These are phyloP conservation scores for Lecanoromycetidae sp. DNA, from an alignment of 2,329 filamentous ascomycete species.

Conservation along the genomic window DNA sequence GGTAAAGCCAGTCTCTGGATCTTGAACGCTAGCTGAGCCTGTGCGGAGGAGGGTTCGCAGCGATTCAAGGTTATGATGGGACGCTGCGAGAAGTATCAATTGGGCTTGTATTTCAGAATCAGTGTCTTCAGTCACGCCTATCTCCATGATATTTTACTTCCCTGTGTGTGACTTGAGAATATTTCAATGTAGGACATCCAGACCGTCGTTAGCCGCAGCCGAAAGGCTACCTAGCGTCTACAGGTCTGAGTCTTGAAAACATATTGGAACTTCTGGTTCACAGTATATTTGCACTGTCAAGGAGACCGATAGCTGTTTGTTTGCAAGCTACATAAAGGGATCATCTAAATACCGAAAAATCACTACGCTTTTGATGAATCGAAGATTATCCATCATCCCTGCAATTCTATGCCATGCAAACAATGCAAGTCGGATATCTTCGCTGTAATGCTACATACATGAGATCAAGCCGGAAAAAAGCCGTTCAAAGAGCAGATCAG, in stretches of 20 bases:
- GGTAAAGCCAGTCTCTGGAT: conserved; percentile 72
- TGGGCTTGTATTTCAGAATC: conserved; percentile 34
- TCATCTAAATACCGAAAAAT: no score
- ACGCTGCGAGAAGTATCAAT: conserved; percentile 53
- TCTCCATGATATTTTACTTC: no score
- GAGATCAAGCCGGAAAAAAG: neutral
- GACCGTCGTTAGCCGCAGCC: no score
- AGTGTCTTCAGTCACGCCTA: no score
- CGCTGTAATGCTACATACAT: conserved; percentile 4
- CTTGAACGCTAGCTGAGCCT: conserved; percentile 62
- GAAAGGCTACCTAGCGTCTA: no score
- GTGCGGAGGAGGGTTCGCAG: conserved; percentile 58
- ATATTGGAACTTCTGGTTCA: no score
- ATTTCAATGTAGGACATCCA: no score
- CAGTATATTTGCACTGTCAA: no score
- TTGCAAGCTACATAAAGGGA: no score
- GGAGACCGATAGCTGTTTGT: neutral
- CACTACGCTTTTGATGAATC: conserved; percentile 10
- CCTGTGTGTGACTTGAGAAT: no score
- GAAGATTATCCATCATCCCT: conserved; percentile 12
- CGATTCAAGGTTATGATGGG: conserved; percentile 53
- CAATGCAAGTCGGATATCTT: conserved; percentile 15
- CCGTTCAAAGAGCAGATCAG: neutral
- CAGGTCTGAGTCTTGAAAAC: no score
- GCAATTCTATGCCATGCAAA: conserved; percentile 7